Evolutionary conservation across 257 asterid genomes (phyloP), one percentile per base, ranked within the genome.

Genomic region (Nicotiana knightiana): DNA sequence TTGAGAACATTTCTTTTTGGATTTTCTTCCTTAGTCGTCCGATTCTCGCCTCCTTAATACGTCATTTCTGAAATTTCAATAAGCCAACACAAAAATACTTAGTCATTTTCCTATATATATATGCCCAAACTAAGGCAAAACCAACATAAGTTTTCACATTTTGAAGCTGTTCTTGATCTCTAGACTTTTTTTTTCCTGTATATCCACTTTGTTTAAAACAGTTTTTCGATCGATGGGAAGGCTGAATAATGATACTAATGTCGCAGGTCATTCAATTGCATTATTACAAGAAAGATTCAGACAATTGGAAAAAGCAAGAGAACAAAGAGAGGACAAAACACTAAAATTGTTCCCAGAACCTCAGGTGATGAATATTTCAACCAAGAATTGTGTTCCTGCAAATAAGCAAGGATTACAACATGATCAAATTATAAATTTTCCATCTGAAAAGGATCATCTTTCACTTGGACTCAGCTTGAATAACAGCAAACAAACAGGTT

Each of bases 381-480:
- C 67, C 59, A 79, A 62, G 28, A 51, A 28, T 26, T 26, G 9
- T 75, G 5, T 75, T 48, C 12, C 43, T 73, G n/a, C 62, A 43
- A 11, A 43, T 15, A 51, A 48, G 8, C 79, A 48, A 73, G 62
- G 15, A 73, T 73, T 73, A 24, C 79, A 48, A 48, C 43, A 33
- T 6, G 79, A 73, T 70, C 70, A 78, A 24, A 54, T 32, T 39
- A 59, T 62, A 43, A 48, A n/a, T 62, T 68, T 68, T 68, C 30
- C 81, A 51, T 77, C 81, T 16, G 51, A 43, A 59, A 62, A 79
- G 9, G 75, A 79, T 59, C 58, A 43, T 51, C 28, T 62, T 13
- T 79, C 82, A 6, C 82, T 79, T 39, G 82, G 82, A 16, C 82
- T 79, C 24, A 62, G 73, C 62, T 79, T 79, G 82, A n/a, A 46